phyloP scores from a whole-genome alignment of 768 basidiomycete genomes.

The Boletus patriciae region DNA sequence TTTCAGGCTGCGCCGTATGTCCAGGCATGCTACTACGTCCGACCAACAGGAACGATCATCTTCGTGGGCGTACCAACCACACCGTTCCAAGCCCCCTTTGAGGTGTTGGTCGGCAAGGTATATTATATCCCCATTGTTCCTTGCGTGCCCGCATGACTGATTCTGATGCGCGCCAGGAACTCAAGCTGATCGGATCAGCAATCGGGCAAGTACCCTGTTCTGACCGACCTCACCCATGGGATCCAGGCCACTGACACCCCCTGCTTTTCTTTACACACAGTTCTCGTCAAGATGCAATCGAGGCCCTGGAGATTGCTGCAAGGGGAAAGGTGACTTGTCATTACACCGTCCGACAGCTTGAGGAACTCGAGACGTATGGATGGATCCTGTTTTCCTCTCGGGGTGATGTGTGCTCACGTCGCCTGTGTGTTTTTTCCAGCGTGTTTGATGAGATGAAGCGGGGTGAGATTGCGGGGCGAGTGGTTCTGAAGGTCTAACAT shows the following conservation, averaged over 20 bases:
- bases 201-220: conserved; percentile 15
- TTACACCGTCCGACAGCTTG: conserved; percentile 26
- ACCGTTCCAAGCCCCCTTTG: conserved; percentile 31
- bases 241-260: background rate
- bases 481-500: conserved; percentile 22
- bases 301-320: conserved; percentile 46
- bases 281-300: conserved; percentile 45
- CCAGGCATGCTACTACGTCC: conserved; percentile 47
- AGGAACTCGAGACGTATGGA: conserved; percentile 30
- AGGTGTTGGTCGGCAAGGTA: conserved; percentile 32
- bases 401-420: background rate
- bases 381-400: background rate
- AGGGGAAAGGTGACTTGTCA: conserved; percentile 41
- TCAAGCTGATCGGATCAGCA: conserved; percentile 22
- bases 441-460: conserved; percentile 22
- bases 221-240: too few relatives aligned
- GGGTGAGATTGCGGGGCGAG: conserved; percentile 19
- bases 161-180: conserved; percentile 13
- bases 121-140: background rate
- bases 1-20: conserved; percentile 39
- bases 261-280: conserved; percentile 13
- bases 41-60: conserved; percentile 41
- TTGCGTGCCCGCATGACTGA: background rate
- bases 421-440: background rate
- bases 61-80: conserved; percentile 41